Base-by-base conservation (phyloP, 2,329 filamentous ascomycete genomes). In the Tolypocladium capitatum region DNA sequence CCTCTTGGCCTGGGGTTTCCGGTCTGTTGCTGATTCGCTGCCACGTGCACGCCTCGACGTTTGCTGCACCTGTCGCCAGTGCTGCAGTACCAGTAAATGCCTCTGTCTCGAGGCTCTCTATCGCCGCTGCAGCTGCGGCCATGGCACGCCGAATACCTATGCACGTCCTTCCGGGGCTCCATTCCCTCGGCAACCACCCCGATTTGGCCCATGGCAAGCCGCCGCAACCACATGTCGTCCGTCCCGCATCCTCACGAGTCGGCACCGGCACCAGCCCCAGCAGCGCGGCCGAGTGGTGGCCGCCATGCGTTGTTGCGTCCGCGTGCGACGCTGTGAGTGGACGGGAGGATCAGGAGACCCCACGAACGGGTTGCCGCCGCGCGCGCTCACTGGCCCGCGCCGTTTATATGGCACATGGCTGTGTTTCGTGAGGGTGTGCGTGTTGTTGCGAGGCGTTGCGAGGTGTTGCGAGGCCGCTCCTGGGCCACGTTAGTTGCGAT, bases 111-210 rank as follows among this genome's bases (percentile, higher is more conserved):
- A 27, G 16, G 16, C 38, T 9, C 16, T 24, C 5, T 42, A 42
- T 42, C 38, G 38, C 31, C 31, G 31, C 13, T 21, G 30, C 32
- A 13, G 16, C 24, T 5, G 5, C 27, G 32, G 18, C 16, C 11
- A 20, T 18, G 21, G 21, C 20, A 36, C 34, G 28, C 45, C 20
- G 40, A 28, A 16, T 14, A 27, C n/a, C n/a, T n/a, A n/a, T n/a
- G n/a, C n/a, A n/a, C n/a, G n/a, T n/a, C n/a, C n/a, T n/a, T n/a
- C n/a, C n/a, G n/a, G n/a, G n/a, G n/a, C n/a, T n/a, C n/a, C n/a
- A n/a, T n/a, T n/a, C 20, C 21, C 28, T 47, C 46, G 46, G 46
- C 40, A 47, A 16, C 28, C 40, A 21, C 46, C 36, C 46, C 40
- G 46, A 43, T 36, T 35, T 47, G 46, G 46, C 31, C 46, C 46